These are phyloP conservation scores for Talaromyces adpressus DNA, from an alignment of 495 filamentous ascomycete species.

Conservation along the genomic window DNA sequence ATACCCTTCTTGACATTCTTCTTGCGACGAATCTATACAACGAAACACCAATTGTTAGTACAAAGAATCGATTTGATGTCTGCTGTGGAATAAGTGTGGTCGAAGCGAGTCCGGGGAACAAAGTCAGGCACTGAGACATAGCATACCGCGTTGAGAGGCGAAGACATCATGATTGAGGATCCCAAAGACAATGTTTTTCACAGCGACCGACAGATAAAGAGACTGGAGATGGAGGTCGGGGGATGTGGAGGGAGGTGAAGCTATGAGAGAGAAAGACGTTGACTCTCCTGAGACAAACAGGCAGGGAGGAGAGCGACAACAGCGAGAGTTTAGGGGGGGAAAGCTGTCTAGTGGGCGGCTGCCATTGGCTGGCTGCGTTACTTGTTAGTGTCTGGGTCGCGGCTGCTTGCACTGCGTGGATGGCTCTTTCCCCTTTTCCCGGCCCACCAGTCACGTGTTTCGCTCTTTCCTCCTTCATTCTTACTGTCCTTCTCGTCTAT, in stretches of 20 bases:
- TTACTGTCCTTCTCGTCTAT: not conserved
- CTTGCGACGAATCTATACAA: slow-evolving; percentile 82
- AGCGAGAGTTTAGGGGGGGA: slow-evolving; percentile 4
- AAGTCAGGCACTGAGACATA: slow-evolving; percentile 24
- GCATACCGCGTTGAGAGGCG: slow-evolving; percentile 56
- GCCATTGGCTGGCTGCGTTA: not conserved
- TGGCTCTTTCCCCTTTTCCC: slow-evolving; percentile 2
- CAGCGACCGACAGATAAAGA: slow-evolving; percentile 14
- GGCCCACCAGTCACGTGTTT: not conserved
- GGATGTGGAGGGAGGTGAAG: slow-evolving; percentile 8
- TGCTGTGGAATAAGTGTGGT: not conserved
- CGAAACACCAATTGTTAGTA: slow-evolving; percentile 21
- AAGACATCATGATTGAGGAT: slow-evolving; percentile 45
- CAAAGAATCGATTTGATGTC: not conserved
- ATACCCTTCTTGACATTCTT: slow-evolving; percentile 99
- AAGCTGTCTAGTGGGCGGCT: not conserved
- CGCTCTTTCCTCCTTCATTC: not conserved
- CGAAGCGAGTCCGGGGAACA: slow-evolving; percentile 31
- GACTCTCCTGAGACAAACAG: slow-evolving; percentile 7
- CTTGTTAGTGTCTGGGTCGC: not conserved
- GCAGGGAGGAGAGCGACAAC: not conserved
- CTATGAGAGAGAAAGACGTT: slow-evolving; percentile 14
- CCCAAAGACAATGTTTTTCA: not conserved
- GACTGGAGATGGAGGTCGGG: slow-evolving; percentile 3
- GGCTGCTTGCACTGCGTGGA: not conserved